Evolutionary conservation across 1,284 basidiomycete species (phyloP), one percentile per base, ranked within the genome.

Genomic region (Fomitopsis schrenkii): DNA sequence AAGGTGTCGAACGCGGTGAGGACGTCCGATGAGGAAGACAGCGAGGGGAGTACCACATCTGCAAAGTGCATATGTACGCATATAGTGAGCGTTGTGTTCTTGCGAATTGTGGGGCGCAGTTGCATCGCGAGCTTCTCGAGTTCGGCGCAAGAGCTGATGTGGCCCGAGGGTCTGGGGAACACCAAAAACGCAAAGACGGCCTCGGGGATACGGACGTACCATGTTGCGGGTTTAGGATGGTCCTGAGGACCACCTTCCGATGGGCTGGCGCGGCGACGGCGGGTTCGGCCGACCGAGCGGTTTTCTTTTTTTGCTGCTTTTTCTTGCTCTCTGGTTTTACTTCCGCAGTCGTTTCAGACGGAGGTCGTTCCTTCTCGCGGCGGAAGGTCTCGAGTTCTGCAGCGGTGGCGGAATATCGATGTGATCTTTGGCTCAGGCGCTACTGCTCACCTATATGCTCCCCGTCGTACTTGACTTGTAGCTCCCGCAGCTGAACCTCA

Each of bases 391-490:
- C 15, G 28, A 62, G 59, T 50, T 64, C 65, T 67, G n/a, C 17
- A 40, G 30, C 50, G 26, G 38, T 17, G 38, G 10, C 28, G 59
- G 45, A 45, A 45, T 52, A 50, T 41, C 38, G 17, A 30, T 17
- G 5, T 26, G 15, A 22, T n/a, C 19, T 7, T 14, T 48, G 22
- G 42, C 22, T 55, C 5, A 30, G n/a, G 9, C n/a, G 8, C 8
- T 48, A 19, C 41, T n/a, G 70, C 77, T 44, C 63, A 83, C 83
- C 78, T 42, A 77, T 72, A 62, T 74, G 75, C 62, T 81, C 77
- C 5, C 68, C 66, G 17, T 81, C 79, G 55, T 77, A 75, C 59
- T 77, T 72, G 55, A 67, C 72, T 59, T 78, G 74, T 52, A 84
- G 67, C 2, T 68, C 66, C 5, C 66, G 66, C 40, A 79, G 68